phyloP scores from a whole-genome alignment of 192 early-diverging fungal genomes.

The Coemansia biformis region DNA sequence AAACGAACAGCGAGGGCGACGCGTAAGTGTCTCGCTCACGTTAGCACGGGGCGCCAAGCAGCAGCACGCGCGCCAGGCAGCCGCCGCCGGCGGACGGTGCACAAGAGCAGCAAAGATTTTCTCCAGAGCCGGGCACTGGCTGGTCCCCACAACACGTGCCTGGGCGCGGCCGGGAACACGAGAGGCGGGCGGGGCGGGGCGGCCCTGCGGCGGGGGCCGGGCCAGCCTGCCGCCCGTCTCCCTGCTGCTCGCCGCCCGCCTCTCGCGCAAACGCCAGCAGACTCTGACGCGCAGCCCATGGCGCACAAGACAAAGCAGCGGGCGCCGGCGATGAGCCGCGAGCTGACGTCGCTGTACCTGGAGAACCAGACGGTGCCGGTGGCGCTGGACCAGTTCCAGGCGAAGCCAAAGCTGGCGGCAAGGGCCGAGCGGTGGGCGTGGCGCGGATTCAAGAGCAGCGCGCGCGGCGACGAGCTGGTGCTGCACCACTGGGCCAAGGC shows the following conservation, averaged over 20 bases:
- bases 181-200: too few species aligned
- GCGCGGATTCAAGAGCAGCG: constrained; percentile 69
- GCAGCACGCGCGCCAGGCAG: too few species aligned
- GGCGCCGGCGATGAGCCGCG: constrained; percentile 29
- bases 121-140: too few species aligned
- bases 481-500: constrained; percentile 78
- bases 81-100: too few species aligned
- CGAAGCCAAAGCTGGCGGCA: constrained; percentile 66
- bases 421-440: constrained; percentile 65
- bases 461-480: constrained; percentile 65
- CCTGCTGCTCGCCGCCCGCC: neutral
- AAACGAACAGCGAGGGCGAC: too few species aligned
- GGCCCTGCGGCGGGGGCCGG: too few species aligned
- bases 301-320: constrained; percentile 30
- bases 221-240: too few species aligned
- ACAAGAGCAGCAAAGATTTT: too few species aligned
- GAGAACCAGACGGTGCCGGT: constrained; percentile 45
- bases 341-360: constrained; percentile 42
- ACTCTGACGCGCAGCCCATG: constrained; percentile 4
- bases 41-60: too few species aligned
- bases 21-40: too few species aligned
- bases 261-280: neutral
- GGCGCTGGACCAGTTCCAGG: constrained; percentile 49
- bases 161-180: too few species aligned
- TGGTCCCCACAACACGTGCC: too few species aligned